These are phyloP conservation scores for Sphagnurus paluster DNA, from an alignment of 1,284 basidiomycete species.

Conservation along the genomic window DNA sequence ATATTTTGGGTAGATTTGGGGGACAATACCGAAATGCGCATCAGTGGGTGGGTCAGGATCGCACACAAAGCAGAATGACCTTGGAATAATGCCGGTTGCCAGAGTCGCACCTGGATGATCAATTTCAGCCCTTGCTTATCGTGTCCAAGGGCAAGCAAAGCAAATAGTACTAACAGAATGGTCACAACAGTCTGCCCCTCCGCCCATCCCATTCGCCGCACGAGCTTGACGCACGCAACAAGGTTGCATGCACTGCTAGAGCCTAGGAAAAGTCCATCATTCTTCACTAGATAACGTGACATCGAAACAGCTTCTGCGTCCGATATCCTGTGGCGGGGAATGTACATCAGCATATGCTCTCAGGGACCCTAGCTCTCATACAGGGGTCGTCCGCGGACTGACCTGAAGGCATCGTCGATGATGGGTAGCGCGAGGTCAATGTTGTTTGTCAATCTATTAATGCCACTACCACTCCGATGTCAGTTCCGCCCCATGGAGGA, in stretches of 20 bases:
- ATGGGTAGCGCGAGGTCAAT: constrained; percentile 79
- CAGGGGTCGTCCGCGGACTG: constrained; percentile 2
- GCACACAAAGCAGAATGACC: constrained; percentile 40
- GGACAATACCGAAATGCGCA: too few species aligned
- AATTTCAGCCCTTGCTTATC: constrained; percentile 36
- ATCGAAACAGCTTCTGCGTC: constrained; percentile 91
- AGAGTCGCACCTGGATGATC: constrained; percentile 71
- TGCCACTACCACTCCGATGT: constrained; percentile 65
- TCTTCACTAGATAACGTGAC: constrained; percentile 84
- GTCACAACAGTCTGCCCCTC: constrained; percentile 77
- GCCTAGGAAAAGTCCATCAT: constrained; percentile 94
- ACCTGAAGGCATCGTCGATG: constrained; percentile 89
- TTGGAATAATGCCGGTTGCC: constrained; percentile 88
- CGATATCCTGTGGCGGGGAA: constrained; percentile 59
- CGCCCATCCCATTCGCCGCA: constrained; percentile 68
- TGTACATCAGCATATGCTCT: neutral
- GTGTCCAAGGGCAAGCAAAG: constrained; percentile 6
- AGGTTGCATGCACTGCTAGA: constrained; percentile 97
- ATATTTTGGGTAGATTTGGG: neutral
- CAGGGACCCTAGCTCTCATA: neutral
- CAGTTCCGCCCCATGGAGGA: neutral
- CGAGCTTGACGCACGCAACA: constrained; percentile 82
- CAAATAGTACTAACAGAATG: constrained; percentile 59
- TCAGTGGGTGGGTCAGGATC: constrained; percentile 11
- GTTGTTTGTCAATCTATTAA: constrained; percentile 86